Evolutionary conservation across 1,284 basidiomycete genomes (phyloP).

Genomic region (Cystobasidiaceae sp.): DNA sequence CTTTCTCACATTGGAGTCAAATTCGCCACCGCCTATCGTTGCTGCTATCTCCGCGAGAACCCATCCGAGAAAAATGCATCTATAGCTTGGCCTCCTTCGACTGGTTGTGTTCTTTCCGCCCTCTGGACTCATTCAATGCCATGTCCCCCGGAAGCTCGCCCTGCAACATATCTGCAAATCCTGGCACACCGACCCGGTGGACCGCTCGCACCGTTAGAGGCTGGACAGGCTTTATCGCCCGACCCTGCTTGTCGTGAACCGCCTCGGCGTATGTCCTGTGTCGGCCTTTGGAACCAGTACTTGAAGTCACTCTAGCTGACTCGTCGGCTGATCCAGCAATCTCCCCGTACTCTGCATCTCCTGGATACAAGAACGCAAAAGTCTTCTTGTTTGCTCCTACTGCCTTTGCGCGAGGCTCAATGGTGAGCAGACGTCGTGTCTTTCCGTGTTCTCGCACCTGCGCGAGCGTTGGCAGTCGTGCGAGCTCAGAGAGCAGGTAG

Average conservation of each 20-base stretch:
- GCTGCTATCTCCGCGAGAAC: too few relatives aligned
- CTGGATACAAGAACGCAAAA: conserved; percentile 18
- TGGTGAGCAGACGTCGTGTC: background rate
- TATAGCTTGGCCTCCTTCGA: too few relatives aligned
- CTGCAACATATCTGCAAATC: conserved; percentile 4
- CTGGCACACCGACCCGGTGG: background rate
- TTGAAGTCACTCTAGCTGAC: background rate
- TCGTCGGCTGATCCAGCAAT: too few relatives aligned
- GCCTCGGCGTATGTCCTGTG: conserved; percentile 15
- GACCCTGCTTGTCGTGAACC: conserved; percentile 1
- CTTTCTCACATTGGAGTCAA: too few relatives aligned
- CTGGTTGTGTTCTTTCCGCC: too few relatives aligned
- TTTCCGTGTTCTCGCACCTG: background rate
- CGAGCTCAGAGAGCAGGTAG: conserved; percentile 24
- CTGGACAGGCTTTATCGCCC: conserved; percentile 13
- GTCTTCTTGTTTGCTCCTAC: background rate
- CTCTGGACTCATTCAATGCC: too few relatives aligned
- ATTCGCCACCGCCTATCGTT: too few relatives aligned
- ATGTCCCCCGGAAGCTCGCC: background rate
- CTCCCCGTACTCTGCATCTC: conserved; percentile 18
- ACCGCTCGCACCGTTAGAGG: conserved; percentile 1
- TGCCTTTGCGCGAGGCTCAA: conserved; percentile 5
- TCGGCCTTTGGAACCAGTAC: background rate
- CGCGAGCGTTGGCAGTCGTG: background rate
- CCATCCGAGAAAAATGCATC: too few relatives aligned